Percentiles rank a stretch among this genome's conserved stretches.
Conservation (phyloP, 2,329 filamentous ascomycete genomes). For the Xylariaceae sp. region DNA sequence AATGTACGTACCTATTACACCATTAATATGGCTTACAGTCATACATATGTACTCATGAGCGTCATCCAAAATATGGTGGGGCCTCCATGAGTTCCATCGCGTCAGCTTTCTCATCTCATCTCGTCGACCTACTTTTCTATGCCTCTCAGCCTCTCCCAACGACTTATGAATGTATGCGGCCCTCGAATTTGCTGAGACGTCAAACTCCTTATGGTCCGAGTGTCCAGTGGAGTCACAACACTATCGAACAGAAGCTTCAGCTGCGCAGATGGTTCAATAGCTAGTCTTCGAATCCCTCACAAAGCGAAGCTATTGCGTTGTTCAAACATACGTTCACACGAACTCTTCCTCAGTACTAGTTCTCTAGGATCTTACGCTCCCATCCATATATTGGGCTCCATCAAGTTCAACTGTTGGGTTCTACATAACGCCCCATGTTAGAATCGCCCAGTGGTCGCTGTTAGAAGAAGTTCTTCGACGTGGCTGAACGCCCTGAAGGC, state of each 20-base stretch:
- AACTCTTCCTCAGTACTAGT: background rate
- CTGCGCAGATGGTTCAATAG: background rate
- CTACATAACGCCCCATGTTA: background rate
- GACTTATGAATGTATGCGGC: too few relatives aligned
- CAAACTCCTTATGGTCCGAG: background rate
- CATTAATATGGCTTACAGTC: too few relatives aligned
- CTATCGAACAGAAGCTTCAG: background rate
- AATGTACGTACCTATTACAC: too few relatives aligned
- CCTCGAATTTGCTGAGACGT: too few relatives aligned
- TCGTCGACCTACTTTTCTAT: too few relatives aligned
- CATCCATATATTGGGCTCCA: background rate
- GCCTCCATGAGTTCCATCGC: too few relatives aligned
- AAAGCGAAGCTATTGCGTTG: background rate
- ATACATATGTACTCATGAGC: too few relatives aligned
- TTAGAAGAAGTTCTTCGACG: background rate
- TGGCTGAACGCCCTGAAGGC: background rate
- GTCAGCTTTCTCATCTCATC: too few relatives aligned
- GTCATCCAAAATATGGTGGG: too few relatives aligned
- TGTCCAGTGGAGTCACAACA: background rate
- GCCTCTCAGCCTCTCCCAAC: too few relatives aligned
- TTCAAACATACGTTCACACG: background rate
- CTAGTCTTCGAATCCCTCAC: background rate
- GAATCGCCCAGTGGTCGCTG: background rate
- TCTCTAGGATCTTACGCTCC: background rate
- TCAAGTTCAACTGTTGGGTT: background rate